phyloP scores from a whole-genome alignment of 441 rosid genomes.

The Pelargonium citronellum region DNA sequence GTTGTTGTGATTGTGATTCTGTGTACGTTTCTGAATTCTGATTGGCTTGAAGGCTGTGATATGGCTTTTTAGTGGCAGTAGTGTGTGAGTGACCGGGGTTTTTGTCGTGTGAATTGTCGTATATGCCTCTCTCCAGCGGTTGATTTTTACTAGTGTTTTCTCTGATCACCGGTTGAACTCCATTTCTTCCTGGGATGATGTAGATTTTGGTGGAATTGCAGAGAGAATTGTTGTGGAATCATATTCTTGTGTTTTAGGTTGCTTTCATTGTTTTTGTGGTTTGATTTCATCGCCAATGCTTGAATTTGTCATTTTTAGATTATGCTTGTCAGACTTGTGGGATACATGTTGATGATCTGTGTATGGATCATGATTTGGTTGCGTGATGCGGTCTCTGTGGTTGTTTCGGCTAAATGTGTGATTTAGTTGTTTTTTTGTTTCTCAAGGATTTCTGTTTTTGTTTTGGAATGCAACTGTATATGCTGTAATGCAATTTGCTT shows the following conservation, averaged over 20 bases:
- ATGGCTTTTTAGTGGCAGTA: background rate
- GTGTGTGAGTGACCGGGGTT: slow-evolving; percentile 2
- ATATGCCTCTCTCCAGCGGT: slow-evolving; percentile 16
- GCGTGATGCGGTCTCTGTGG: background rate
- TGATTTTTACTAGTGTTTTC: background rate
- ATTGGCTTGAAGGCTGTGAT: too few species aligned
- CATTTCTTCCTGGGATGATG: background rate
- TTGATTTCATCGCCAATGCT: background rate
- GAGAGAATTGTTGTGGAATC: too few species aligned
- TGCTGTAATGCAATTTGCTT: background rate
- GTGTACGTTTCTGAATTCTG: too few species aligned
- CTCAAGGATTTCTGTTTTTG: background rate
- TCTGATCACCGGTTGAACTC: background rate
- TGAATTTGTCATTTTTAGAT: background rate
- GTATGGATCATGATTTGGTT: background rate
- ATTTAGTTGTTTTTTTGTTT: background rate
- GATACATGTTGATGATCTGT: background rate
- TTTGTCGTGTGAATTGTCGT: slow-evolving; percentile 18
- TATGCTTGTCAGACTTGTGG: background rate
- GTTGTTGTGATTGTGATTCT: too few species aligned
- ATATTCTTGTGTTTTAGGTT: too few species aligned
- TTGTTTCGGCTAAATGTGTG: background rate
- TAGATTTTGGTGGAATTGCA: background rate
- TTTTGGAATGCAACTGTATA: background rate
- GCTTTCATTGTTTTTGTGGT: background rate